Percentiles rank a stretch among this genome's conserved stretches.
These are phyloP conservation scores for Triticum dicoccoides DNA, from an alignment of 176 grass and related monocot species.

Conservation along the genomic window DNA sequence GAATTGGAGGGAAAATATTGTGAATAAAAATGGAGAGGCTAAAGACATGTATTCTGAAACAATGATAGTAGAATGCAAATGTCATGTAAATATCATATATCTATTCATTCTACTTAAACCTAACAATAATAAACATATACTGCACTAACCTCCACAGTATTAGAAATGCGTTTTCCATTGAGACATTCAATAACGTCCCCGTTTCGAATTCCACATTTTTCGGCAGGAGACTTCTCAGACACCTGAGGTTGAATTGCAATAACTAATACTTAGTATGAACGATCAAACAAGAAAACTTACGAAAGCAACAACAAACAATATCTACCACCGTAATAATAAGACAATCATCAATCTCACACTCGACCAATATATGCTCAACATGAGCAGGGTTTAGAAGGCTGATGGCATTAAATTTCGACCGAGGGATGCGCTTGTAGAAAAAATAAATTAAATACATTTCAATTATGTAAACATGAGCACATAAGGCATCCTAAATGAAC, in stretches of 20 bases:
- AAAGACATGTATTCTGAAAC: background rate
- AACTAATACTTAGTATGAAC: background rate
- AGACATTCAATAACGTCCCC: background rate
- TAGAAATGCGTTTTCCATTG: background rate
- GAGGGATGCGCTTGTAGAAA: constrained; percentile 6
- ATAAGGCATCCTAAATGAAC: background rate
- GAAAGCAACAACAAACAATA: background rate
- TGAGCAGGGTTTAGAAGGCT: constrained; percentile 2
- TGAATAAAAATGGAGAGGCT: background rate
- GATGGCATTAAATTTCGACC: constrained; percentile 9
- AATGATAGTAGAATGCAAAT: background rate
- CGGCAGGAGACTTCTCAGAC: background rate
- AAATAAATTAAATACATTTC: background rate
- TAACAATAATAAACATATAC: background rate
- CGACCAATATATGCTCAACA: background rate
- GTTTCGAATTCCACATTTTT: background rate
- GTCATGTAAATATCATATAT: background rate
- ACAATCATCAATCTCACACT: background rate
- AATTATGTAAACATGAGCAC: background rate
- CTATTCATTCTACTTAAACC: background rate
- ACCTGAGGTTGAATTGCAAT: background rate
- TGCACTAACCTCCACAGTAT: background rate
- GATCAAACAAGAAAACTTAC: background rate
- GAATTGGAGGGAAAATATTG: background rate
- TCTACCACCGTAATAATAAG: constrained; percentile 8